Percentiles rank a stretch among this genome's conserved stretches.
phyloP scores from a whole-genome alignment of 2,329 filamentous ascomycete species.

The Fusarium chlamydosporum region DNA sequence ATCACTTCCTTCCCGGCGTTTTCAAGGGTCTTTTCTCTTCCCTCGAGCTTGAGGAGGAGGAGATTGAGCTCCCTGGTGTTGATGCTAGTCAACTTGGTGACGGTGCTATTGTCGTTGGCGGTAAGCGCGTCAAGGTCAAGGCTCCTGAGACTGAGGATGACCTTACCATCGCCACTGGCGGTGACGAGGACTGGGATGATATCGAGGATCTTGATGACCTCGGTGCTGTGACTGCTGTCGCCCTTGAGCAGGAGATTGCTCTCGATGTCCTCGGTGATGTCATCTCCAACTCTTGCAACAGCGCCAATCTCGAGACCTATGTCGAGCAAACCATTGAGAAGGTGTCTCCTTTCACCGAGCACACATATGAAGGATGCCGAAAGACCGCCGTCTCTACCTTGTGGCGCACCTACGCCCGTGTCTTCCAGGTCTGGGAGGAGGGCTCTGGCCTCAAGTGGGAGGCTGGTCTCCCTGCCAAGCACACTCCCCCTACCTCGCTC shows the following conservation, averaged over 20 bases:
- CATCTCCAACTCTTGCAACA: slow-evolving; percentile 85
- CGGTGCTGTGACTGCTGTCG: slow-evolving; percentile 86
- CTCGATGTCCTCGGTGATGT: slow-evolving; percentile 95
- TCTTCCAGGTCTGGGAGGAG: slow-evolving; percentile 90
- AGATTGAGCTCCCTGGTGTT: slow-evolving; percentile 80
- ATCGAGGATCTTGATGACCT: slow-evolving; percentile 87
- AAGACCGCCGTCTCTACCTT: slow-evolving; percentile 92
- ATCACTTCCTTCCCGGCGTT: slow-evolving; percentile 81
- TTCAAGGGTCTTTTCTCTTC: slow-evolving; percentile 86
- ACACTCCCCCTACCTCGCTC: slow-evolving; percentile 82
- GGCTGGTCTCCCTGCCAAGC: slow-evolving; percentile 85
- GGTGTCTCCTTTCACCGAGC: slow-evolving; percentile 84
- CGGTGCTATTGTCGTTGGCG: slow-evolving; percentile 81
- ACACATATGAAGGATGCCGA: slow-evolving; percentile 92
- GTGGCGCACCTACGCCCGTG: slow-evolving; percentile 92
- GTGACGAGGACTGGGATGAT: slow-evolving; percentile 68
- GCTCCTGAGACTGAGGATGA: slow-evolving; percentile 67
- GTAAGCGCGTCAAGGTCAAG: slow-evolving; percentile 88
- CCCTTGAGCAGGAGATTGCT: slow-evolving; percentile 97
- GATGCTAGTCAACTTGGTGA: slow-evolving; percentile 74
- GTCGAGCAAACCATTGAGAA: slow-evolving; percentile 90
- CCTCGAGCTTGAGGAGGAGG: slow-evolving; percentile 89
- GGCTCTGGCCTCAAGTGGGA: slow-evolving; percentile 83
- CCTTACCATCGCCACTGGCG: slow-evolving; percentile 68
- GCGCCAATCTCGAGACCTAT: slow-evolving; percentile 80